Percentiles rank a stretch among this genome's conserved stretches.
Evolutionary conservation across 352 stramenopile genomes (phyloP).

Genomic region (Globisporangium paroecandrum): DNA sequence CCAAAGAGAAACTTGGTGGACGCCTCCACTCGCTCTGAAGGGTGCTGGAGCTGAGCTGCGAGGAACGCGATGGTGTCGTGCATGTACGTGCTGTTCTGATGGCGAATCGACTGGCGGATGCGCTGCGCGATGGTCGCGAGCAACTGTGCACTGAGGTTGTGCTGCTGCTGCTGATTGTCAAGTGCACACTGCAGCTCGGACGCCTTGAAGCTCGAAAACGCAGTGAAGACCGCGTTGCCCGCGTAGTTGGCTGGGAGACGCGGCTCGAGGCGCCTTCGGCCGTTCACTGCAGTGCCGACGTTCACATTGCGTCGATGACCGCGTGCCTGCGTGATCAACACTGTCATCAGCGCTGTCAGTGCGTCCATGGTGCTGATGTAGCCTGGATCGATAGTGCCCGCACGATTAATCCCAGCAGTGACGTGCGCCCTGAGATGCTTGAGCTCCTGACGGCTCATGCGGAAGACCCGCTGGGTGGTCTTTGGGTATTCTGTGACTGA

Average conservation of each 20-base stretch:
- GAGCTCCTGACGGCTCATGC: background rate
- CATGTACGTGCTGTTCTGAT: slow-evolving; percentile 11
- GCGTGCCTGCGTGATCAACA: slow-evolving; percentile 17
- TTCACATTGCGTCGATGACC: slow-evolving; percentile 8
- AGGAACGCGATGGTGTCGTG: slow-evolving; percentile 19
- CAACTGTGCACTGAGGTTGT: background rate
- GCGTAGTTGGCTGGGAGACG: slow-evolving; percentile 15
- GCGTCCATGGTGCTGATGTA: slow-evolving; percentile 16
- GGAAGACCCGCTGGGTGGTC: slow-evolving; percentile 7
- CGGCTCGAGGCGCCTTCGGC: slow-evolving; percentile 4
- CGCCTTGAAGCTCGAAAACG: slow-evolving; percentile 12
- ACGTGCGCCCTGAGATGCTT: slow-evolving; percentile 7
- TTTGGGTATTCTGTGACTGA: background rate
- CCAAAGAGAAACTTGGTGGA: slow-evolving; percentile 19
- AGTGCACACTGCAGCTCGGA: background rate
- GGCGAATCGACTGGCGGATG: slow-evolving; percentile 15
- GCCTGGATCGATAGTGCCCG: background rate
- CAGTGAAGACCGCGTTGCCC: slow-evolving; percentile 18
- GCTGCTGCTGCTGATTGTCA: background rate
- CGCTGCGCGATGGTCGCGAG: slow-evolving; percentile 7
- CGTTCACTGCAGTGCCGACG: slow-evolving; percentile 16
- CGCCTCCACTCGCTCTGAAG: slow-evolving; percentile 3
- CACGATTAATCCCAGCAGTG: background rate
- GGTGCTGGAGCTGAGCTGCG: background rate
- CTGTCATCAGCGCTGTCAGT: slow-evolving; percentile 12